A percentile compares a stretch with the other conserved stretches of the same genome.
Evolutionary conservation across 1,284 basidiomycete species (phyloP).

Genomic region (Rhizoctonia solani): DNA sequence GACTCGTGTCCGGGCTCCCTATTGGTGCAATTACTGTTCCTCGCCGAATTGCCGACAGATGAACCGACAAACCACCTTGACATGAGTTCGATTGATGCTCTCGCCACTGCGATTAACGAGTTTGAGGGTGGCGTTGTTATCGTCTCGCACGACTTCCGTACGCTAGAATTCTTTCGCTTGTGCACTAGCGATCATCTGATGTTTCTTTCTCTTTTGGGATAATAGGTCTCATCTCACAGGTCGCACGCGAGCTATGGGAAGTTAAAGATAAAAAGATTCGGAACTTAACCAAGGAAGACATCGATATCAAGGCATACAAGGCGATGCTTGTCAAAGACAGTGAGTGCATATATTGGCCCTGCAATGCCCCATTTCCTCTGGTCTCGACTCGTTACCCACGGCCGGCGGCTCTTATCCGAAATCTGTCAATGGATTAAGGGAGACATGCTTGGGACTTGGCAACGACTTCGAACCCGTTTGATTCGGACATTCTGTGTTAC

Average conservation of each 20-base stretch:
- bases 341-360: conserved; percentile 47
- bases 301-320: conserved; percentile 92
- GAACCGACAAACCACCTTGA: conserved; percentile 95
- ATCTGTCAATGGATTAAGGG: not conserved
- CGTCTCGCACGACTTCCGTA: conserved; percentile 96
- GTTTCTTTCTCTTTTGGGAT: conserved; percentile 43
- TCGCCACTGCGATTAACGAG: conserved; percentile 93
- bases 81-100: conserved; percentile 94
- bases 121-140: conserved; percentile 98
- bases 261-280: conserved; percentile 93
- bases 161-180: conserved; percentile 44
- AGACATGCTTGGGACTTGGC: conserved; percentile 9
- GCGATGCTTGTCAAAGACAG: conserved; percentile 72
- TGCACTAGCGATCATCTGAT: conserved; percentile 39
- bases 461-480: not conserved
- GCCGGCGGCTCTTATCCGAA: not conserved
- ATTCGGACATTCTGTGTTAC: conserved; percentile 7
- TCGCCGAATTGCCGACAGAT: conserved; percentile 50
- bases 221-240: conserved; percentile 86
- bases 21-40: not conserved
- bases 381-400: not conserved
- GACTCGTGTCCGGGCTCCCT: not conserved
- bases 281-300: conserved; percentile 84
- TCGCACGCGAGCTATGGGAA: conserved; percentile 98
- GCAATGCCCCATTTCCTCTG: conserved; percentile 26